Percentiles rank a stretch among this genome's conserved stretches.
Evolutionary conservation across 306 rosid species (phyloP).

Genomic region (Hylodesmum podocarpum): DNA sequence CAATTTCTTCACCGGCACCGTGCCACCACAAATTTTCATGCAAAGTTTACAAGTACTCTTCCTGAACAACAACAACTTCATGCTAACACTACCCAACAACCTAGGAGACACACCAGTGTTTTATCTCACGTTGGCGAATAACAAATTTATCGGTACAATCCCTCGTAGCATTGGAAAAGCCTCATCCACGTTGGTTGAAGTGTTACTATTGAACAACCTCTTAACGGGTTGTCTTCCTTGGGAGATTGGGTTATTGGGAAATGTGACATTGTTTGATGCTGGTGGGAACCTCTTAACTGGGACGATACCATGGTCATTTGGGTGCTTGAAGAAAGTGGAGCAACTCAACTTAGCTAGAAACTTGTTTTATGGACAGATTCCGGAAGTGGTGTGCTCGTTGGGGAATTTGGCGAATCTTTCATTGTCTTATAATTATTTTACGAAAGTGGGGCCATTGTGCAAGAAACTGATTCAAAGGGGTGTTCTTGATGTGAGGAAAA

Average conservation of each 20-base stretch:
- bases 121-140: conserved; percentile 77
- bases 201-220: conserved; percentile 59
- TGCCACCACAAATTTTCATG: conserved; percentile 67
- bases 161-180: conserved; percentile 57
- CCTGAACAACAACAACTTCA: conserved; percentile 74
- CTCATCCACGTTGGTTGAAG: conserved; percentile 50
- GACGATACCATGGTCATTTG: conserved; percentile 66
- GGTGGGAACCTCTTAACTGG: conserved; percentile 68
- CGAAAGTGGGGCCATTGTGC: conserved; percentile 63
- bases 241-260: conserved; percentile 56
- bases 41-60: conserved; percentile 56
- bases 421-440: conserved; percentile 60
- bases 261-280: conserved; percentile 49
- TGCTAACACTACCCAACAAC: conserved; percentile 49
- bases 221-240: conserved; percentile 78
- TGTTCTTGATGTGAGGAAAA: conserved; percentile 62
- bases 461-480: conserved; percentile 57
- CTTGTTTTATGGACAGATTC: conserved; percentile 61
- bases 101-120: conserved; percentile 50
- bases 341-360: conserved; percentile 61
- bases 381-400: conserved; percentile 65
- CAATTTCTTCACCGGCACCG: conserved; percentile 62
- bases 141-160: conserved; percentile 70
- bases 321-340: conserved; percentile 60
- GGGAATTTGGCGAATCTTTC: conserved; percentile 57